Evolutionary conservation across 2,329 filamentous ascomycete species (phyloP), one percentile per base, ranked within the genome.

Genomic region (Fusarium xylarioides): DNA sequence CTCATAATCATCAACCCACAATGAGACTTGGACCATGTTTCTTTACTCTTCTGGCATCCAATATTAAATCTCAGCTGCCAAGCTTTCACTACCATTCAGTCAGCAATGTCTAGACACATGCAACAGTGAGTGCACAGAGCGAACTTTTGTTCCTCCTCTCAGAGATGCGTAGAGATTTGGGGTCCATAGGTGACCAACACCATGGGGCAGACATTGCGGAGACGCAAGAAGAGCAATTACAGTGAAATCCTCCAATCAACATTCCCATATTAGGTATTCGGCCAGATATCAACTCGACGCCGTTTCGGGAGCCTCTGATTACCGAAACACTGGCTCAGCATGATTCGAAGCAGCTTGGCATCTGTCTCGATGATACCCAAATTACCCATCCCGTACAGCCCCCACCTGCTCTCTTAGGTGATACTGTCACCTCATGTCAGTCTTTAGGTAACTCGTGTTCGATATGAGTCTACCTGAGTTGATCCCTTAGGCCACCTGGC

Each of bases 71-170:
- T 49, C n/a, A 42, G 16, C 42, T 64, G 50, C 66, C 65, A 69
- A 69, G 58, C 9, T 37, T 38, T 65, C 7, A 19, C 63, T 65
- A 44, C 53, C n/a, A 28, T 28, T 28, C 58, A 38, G 65, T 65
- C 42, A 65, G 65, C 34, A 64, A 57, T 10, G 26, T 26, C 26
- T 26, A 28, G n/a, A 32, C 42, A 55, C 11, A 30, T 35, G 44
- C 21, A 46, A 23, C 21, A 23, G 37, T 19, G n/a, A 50, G 61
- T 70, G 40, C 53, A 34, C 28, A 34, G 26, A 52, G 53, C 34
- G 44, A 66, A 52, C 57, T 66, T 74, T 58, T 73, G 70, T 57
- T 53, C 23, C 60, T 66, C 69, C 53, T 66, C 23, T 44, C 32
- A 44, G n/a, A 55, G 53, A 40, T 58, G 43, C 43, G 30, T 10